Evolutionary conservation across 305 asterid species (phyloP), one percentile per base, ranked within the genome.

Genomic region (Petunia hybrid): DNA sequence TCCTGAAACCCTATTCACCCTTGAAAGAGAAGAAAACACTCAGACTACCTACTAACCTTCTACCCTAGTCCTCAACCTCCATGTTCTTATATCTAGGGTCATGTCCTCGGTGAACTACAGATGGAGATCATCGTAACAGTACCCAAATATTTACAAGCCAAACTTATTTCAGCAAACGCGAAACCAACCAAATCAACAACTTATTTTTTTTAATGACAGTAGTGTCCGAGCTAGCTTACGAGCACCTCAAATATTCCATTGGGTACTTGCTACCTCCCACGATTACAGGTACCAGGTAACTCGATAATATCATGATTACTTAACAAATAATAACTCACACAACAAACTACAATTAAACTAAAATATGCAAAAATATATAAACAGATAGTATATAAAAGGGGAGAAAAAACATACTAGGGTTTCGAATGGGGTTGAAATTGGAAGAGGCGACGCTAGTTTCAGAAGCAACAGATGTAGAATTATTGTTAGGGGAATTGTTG

Each of bases 401-500:
- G 4, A 48, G 36, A 31, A 51, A 51, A 36, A 48, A 35, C 78
- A 48, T 73, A 73, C 78, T 3, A 45, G 89, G 78, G 82, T 41
- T 82, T 63, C 65, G 86, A 61, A 77, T n/a, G 82, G 76, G 79
- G 85, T 74, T 82, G 78, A 81, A 73, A 82, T 83, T 85, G 87
- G 95, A 90, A 4, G 98, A 90, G 36, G 92, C 95, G 80, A 89
- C 88, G 78, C 97, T 90, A 56, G 90, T 81, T 60, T 84, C 85
- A 69, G 97, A 90, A 81, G 78, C 81, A 5, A 6, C 64, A 65
- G 62, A 48, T 13, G 59, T 60, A 2, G 56, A 60, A 59, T 60
- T 60, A 22, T 78, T 48, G 40, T 4, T 12, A 4, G 10, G 31
- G 22, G 14, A 51, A 13, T 51, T 71, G 78, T 71, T 68, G 31